Evolutionary conservation across 805 yeast genomes (phyloP), one percentile per base, ranked within the genome.

Genomic region (Danielozyma ontarioensis): DNA sequence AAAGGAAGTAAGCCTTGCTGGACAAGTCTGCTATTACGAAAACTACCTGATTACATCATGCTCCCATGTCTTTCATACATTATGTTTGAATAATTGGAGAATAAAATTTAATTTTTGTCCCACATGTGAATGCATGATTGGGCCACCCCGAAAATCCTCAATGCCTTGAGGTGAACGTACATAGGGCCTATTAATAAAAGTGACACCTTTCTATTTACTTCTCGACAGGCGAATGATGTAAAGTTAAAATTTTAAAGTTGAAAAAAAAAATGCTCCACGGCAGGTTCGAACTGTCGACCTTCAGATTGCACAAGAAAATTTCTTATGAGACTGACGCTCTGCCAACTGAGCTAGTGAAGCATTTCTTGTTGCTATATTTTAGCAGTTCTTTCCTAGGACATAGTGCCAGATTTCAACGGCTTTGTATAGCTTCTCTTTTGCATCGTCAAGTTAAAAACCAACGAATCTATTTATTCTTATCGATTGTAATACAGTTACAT

Each of bases 201-300:
- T n/a, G n/a, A n/a, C n/a, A n/a, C n/a, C n/a, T n/a, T n/a, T n/a
- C n/a, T n/a, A n/a, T n/a, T n/a, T n/a, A n/a, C n/a, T n/a, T n/a
- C n/a, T n/a, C n/a, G n/a, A n/a, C n/a, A n/a, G n/a, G n/a, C n/a
- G n/a, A n/a, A n/a, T n/a, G n/a, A n/a, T n/a, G n/a, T n/a, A n/a
- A n/a, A n/a, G n/a, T n/a, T n/a, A 19, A 19, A 19, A 19, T 19
- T 6, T 6, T 6, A 6, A 19, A 19, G 6, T 19, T 6, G 22
- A 37, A 40, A 39, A 39, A 31, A 33, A 41, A 30, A 35, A 31
- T 55, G 61, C 61, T 55, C 60, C 61, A 52, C 61, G 61, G 61
- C 58, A 55, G 61, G 61, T 49, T 55, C 61, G 61, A 55, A 55
- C 61, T 55, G 58, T 55, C 61, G 61, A 55, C 61, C 61, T 55